These are phyloP conservation scores for Aspergillus sp. DNA, from an alignment of 2,329 filamentous ascomycete genomes.

Conservation along the genomic window DNA sequence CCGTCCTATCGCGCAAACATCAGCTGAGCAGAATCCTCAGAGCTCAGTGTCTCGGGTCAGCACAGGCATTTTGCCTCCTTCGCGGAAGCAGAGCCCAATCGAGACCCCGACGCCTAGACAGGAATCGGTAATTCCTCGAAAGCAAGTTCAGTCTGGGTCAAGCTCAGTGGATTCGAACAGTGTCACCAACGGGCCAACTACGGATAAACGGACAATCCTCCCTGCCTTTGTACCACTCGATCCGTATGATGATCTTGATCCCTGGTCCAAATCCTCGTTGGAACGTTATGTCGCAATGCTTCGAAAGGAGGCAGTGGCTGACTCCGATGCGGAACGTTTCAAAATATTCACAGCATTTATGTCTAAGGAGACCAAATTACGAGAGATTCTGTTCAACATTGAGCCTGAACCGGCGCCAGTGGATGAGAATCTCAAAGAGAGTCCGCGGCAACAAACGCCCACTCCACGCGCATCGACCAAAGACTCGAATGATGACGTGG, in stretches of 20 bases:
- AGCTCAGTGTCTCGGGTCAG: background rate
- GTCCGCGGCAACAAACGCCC: slow-evolving; percentile 13
- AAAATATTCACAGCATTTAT: slow-evolving; percentile 56
- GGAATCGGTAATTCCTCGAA: slow-evolving; percentile 6
- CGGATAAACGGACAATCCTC: slow-evolving; percentile 10
- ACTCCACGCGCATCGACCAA: slow-evolving; percentile 8
- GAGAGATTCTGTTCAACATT: slow-evolving; percentile 53
- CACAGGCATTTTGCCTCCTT: slow-evolving; percentile 13
- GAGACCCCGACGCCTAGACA: slow-evolving; percentile 17
- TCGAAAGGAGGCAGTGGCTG: slow-evolving; percentile 51
- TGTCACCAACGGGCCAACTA: slow-evolving; percentile 1
- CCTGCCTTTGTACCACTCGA: slow-evolving; percentile 35
- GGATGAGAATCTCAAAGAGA: slow-evolving; percentile 9
- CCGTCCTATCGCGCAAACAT: slow-evolving; percentile 30
- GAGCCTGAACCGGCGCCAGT: slow-evolving; percentile 41
- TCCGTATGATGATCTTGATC: slow-evolving; percentile 56
- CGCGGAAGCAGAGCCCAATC: slow-evolving; percentile 16
- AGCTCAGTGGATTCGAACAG: background rate
- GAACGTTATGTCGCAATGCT: slow-evolving; percentile 59
- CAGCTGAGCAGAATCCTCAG: slow-evolving; percentile 5
- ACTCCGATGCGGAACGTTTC: slow-evolving; percentile 55
- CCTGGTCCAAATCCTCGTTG: slow-evolving; percentile 59
- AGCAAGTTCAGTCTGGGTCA: background rate
- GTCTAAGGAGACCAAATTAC: slow-evolving; percentile 50
- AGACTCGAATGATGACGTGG: slow-evolving; percentile 19